Evolutionary conservation across 805 yeast genomes (phyloP), one percentile per base, ranked within the genome.

Genomic region (Candida nanaspora): DNA sequence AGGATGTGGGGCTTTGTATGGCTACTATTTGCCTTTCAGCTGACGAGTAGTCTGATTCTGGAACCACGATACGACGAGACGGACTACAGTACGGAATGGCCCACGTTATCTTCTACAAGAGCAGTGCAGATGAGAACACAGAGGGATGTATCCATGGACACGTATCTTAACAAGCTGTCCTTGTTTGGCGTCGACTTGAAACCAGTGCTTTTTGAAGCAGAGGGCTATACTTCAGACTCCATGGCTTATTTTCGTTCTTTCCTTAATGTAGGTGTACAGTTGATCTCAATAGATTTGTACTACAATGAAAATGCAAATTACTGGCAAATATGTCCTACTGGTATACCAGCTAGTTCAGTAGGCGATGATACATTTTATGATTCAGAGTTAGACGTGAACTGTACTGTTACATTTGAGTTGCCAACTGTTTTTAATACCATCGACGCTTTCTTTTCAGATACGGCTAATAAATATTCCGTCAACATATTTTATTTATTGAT

Each of bases 251-350:
- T 72, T 2, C 39, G 49, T 4, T 41, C 46, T 0, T 37, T 77
- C 16, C 47, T 81, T 33, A 49, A 55, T 29, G 56, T 57, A 2
- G 84, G 84, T 0, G 59, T 70, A 1, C 71, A 40, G 39, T 80
- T 4, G 85, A 82, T 50, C 41, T 80, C 22, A 40, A 38, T 80
- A 3, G 85, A 82, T 50, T 41, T 80, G 22, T 80, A 78, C 54
- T 73, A 76, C 68, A 75, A 74, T 49, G 74, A 72, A 38, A 49
- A 59, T 33, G 58, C 66, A 3, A 38, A 43, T 9, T 62, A 58
- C 41, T 79, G 83, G 76, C 81, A 78, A 47, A 54, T 79, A 3
- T 79, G 85, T 47, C 82, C 84, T 0, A 67, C 66, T 20, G 29
- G 19, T 3, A 26, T 35, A 14, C 38, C 32, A 3, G 5, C 4